Percentiles rank a stretch among this genome's conserved stretches.
These are phyloP conservation scores for Pichia cephalocereana DNA, from an alignment of 805 yeast genomes.

Conservation along the genomic window DNA sequence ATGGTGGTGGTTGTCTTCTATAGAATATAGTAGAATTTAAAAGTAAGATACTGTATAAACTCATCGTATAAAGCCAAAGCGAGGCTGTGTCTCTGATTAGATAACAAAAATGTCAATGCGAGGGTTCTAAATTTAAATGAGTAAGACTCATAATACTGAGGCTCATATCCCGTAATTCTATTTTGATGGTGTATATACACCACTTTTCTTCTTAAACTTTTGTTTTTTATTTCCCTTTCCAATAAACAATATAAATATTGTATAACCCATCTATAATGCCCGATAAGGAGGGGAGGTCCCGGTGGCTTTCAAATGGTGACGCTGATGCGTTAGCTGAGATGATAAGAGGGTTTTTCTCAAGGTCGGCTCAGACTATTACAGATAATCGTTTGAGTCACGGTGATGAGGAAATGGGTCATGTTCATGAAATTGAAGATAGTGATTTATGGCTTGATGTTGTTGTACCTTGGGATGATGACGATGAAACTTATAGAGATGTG, in stretches of 20 bases:
- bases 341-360: slow-evolving; percentile 51
- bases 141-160: too few relatives aligned
- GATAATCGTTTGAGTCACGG: slow-evolving; percentile 1
- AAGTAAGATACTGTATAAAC: too few relatives aligned
- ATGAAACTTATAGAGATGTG: neutral
- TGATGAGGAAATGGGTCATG: neutral
- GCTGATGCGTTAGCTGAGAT: slow-evolving; percentile 26
- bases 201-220: neutral
- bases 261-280: slow-evolving; percentile 1
- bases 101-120: too few relatives aligned
- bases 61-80: too few relatives aligned
- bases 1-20: slow-evolving; percentile 12
- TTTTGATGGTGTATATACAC: neutral
- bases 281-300: slow-evolving; percentile 4
- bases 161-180: too few relatives aligned
- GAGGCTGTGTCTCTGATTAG: too few relatives aligned
- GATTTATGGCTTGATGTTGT: neutral
- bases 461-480: neutral
- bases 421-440: neutral
- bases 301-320: slow-evolving; percentile 22
- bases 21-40: too few relatives aligned
- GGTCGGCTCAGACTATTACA: slow-evolving; percentile 46
- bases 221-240: too few relatives aligned
- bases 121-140: too few relatives aligned
- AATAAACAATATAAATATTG: neutral